Evolutionary conservation across 2,329 filamentous ascomycete species (phyloP).

Genomic region (Periconia digitata): DNA sequence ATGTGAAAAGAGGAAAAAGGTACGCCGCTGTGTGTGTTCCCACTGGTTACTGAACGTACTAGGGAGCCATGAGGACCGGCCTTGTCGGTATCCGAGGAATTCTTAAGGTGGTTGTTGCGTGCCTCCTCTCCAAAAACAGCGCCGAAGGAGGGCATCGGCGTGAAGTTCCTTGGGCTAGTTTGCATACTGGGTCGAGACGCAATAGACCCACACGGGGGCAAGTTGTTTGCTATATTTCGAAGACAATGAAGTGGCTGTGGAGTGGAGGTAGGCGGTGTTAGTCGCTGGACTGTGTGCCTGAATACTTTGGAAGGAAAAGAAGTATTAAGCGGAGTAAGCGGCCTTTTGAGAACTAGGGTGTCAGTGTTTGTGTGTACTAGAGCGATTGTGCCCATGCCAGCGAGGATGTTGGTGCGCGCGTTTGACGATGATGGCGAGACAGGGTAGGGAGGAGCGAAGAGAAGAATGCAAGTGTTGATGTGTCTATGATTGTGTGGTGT

Average conservation of each 20-base stretch:
- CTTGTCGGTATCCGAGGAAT: slow-evolving; percentile 41
- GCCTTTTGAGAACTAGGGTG: slow-evolving; percentile 38
- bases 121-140: slow-evolving; percentile 70
- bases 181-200: slow-evolving; percentile 38
- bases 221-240: slow-evolving; percentile 17
- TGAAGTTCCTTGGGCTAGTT: slow-evolving; percentile 37
- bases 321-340: slow-evolving; percentile 38
- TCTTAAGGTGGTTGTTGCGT: slow-evolving; percentile 48
- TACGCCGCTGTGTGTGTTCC: slow-evolving; percentile 32
- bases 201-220: slow-evolving; percentile 19
- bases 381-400: slow-evolving; percentile 27
- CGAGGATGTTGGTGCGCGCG: neutral
- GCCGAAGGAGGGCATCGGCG: slow-evolving; percentile 72
- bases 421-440: slow-evolving; percentile 2
- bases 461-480: neutral
- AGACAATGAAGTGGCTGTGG: slow-evolving; percentile 16
- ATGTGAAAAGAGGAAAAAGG: slow-evolving; percentile 54
- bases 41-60: slow-evolving; percentile 38
- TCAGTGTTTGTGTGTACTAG: slow-evolving; percentile 33
- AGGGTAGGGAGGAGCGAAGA: slow-evolving; percentile 4
- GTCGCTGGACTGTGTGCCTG: slow-evolving; percentile 19
- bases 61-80: slow-evolving; percentile 32
- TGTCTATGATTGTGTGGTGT: slow-evolving; percentile 1
- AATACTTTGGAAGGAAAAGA: slow-evolving; percentile 34
- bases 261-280: slow-evolving; percentile 7